phyloP scores from a whole-genome alignment of 2,329 filamentous ascomycete species.

The Aspergillus clavatus region DNA sequence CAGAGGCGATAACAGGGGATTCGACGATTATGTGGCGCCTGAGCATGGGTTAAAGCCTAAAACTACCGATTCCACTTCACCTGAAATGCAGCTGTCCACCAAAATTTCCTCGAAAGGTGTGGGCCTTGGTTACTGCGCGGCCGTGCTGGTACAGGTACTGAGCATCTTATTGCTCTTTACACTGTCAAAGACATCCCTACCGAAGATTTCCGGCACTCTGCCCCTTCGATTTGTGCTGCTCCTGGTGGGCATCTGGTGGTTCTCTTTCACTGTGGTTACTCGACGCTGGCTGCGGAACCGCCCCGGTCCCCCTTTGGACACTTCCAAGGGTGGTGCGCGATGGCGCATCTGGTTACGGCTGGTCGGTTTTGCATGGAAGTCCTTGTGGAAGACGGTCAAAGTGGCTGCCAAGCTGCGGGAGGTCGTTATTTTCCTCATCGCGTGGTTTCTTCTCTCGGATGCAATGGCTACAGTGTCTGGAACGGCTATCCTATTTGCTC shows the following conservation, averaged over 20 bases:
- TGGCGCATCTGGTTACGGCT: conserved; percentile 59
- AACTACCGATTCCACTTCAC: conserved; percentile 38
- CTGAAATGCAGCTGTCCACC: conserved; percentile 73
- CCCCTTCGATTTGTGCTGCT: conserved; percentile 77
- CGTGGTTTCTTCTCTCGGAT: conserved; percentile 89
- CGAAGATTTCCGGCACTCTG: conserved; percentile 66
- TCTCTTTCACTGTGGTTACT: conserved; percentile 74
- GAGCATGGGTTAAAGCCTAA: conserved; percentile 5
- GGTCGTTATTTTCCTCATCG: conserved; percentile 73
- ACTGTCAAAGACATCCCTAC: conserved; percentile 30
- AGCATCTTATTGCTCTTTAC: conserved; percentile 69
- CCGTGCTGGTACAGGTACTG: conserved; percentile 73
- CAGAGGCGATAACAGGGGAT: conserved; percentile 21
- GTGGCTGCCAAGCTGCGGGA: conserved; percentile 68
- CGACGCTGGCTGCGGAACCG: conserved; percentile 76
- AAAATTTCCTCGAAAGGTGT: conserved; percentile 84
- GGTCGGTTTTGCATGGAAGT: conserved; percentile 74
- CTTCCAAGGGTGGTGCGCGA: conserved; percentile 11
- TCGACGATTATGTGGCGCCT: conserved; percentile 10
- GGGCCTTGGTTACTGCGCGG: conserved; percentile 81
- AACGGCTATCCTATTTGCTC: conserved; percentile 87
- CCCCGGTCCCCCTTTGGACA: conserved; percentile 65
- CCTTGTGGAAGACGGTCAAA: conserved; percentile 68
- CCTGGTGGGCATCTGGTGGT: conserved; percentile 82
- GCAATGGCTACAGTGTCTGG: conserved; percentile 86